Conservation (phyloP, 106 monocot genomes). For the Gastrodia elata region DNA sequence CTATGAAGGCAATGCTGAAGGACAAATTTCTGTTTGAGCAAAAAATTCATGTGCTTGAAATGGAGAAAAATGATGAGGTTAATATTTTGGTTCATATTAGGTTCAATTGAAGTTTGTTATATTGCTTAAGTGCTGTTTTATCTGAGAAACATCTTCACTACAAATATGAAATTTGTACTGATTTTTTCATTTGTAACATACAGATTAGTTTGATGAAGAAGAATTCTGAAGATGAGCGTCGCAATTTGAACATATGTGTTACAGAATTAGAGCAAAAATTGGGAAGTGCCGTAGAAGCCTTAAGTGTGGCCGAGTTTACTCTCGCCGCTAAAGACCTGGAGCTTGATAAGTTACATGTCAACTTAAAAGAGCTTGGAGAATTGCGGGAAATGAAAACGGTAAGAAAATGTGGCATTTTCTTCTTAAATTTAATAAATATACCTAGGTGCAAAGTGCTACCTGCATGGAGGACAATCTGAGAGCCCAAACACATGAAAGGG, state of each 20-base stretch:
- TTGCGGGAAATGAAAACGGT: constrained; percentile 93
- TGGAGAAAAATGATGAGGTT: constrained; percentile 78
- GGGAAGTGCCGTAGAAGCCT: constrained; percentile 26
- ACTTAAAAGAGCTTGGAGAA: constrained; percentile 79
- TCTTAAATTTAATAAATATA: neutral
- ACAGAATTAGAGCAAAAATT: constrained; percentile 63
- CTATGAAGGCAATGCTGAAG: constrained; percentile 38
- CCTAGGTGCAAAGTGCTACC: neutral
- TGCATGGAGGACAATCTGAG: neutral
- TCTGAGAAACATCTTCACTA: neutral
- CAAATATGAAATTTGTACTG: neutral
- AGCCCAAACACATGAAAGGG: neutral
- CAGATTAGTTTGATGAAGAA: constrained; percentile 47
- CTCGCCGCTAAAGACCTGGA: constrained; percentile 45
- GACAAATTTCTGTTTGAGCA: constrained; percentile 77
- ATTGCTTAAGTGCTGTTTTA: neutral
- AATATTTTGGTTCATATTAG: neutral
- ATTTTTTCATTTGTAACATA: constrained; percentile 6
- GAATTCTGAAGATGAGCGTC: constrained; percentile 48
- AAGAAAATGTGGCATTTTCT: neutral
- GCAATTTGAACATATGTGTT: constrained; percentile 28
- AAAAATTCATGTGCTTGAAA: constrained; percentile 63
- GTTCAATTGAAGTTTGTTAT: neutral
- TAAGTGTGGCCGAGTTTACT: constrained; percentile 51
- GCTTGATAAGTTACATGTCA: constrained; percentile 51